Base-by-base conservation (phyloP, 108 stramenopile species). In the Pseudonitzschia multiseries region DNA sequence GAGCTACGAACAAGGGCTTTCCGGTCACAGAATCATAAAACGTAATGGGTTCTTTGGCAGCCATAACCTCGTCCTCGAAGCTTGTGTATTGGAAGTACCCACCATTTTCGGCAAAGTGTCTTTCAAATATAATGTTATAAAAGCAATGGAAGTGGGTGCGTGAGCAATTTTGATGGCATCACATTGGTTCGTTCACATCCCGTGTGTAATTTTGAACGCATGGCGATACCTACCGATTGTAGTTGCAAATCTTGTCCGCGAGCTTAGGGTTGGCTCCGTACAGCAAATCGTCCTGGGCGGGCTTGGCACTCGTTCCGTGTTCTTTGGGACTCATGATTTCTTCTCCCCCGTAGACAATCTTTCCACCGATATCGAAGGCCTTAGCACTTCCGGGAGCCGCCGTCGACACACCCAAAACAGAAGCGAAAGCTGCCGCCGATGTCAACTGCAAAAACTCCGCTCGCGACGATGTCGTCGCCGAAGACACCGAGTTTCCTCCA, bases 21-120 rank as follows among this genome's bases (percentile, higher is more conserved):
- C 93, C 94, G 10, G 90, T 91, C 44, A 90, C 89, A 40, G 87
- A 87, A 79, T 97, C 97, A 72, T 95, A 97, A 74, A 88, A 97
- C 12, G 85, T 87, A 22, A 91, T 74, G 13, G 81, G 83, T 53
- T 54, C 72, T 59, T 79, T 74, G 26, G 73, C 66, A 46, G 72
- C 52, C 61, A 78, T 62, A 8, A 83, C 80, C 17, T 69, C 64
- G 4, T 86, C 77, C 57, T 86, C 83, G 57, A 89, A 88, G 21
- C 81, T 65, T 4, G 89, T 89, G n/a, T 71, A 75, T 52, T 31
- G 52, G 78, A 85, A 97, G 69, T 94, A 97, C 36, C 96, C 93
- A 20, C 78, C 79, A 69, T 79, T 72, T 79, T 97, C 96, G 13
- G 96, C 96, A 76, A 86, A 95, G 71, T 91, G 89, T 0, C 54